Evolutionary conservation across 495 filamentous ascomycete species (phyloP).

Genomic region (Neurospora sp.): DNA sequence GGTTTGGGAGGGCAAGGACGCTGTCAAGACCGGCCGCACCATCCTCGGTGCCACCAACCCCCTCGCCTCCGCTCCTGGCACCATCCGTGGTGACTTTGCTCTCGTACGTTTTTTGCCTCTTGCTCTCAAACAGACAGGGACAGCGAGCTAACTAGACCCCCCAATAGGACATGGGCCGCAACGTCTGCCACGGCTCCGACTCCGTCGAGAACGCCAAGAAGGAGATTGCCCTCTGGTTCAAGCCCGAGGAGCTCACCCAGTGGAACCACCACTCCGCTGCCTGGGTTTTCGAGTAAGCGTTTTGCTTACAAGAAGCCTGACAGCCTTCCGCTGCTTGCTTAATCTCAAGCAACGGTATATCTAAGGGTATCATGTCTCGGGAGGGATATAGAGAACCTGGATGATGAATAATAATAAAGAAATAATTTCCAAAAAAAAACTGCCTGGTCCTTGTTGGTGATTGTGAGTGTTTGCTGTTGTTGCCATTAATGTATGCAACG

Average conservation of each 20-base stretch:
- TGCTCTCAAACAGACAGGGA: neutral
- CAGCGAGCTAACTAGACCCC: neutral
- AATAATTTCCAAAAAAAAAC: neutral
- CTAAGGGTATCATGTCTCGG: neutral
- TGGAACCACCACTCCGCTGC: constrained; percentile 70
- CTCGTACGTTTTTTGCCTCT: constrained; percentile 6
- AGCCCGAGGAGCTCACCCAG: constrained; percentile 63
- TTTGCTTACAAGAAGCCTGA: neutral
- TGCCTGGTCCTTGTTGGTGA: neutral
- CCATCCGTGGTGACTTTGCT: constrained; percentile 79
- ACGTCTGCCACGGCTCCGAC: constrained; percentile 99
- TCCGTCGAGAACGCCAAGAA: constrained; percentile 96
- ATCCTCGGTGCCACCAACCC: constrained; percentile 99
- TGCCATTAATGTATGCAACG: neutral
- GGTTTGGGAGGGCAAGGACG: constrained; percentile 97
- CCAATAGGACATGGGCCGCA: constrained; percentile 69
- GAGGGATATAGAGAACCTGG: neutral
- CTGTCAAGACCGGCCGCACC: constrained; percentile 92
- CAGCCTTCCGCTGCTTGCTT: neutral
- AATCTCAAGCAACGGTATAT: neutral
- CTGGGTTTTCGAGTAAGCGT: constrained; percentile 90
- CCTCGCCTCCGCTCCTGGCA: constrained; percentile 81
- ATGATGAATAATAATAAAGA: neutral
- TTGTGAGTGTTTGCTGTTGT: neutral
- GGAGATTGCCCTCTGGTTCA: constrained; percentile 98